Conservation (phyloP, 805 yeast species). For the Starmerella ratchasimensis region DNA sequence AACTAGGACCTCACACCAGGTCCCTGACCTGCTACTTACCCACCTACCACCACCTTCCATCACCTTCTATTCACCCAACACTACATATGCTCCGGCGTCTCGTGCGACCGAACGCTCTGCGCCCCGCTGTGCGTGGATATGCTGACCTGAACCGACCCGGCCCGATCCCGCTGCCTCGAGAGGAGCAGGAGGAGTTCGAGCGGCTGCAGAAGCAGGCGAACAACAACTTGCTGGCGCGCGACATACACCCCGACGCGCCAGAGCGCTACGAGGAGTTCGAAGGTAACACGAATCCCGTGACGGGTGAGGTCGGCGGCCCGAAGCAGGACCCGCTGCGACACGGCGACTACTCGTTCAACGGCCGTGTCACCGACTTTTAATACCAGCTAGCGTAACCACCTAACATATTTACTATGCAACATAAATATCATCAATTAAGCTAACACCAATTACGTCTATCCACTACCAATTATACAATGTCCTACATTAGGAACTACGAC, state of each 20-base stretch:
- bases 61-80: too few relatives aligned
- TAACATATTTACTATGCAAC: neutral
- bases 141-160: constrained; percentile 26
- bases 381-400: neutral
- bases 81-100: too few relatives aligned
- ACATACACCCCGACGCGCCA: constrained; percentile 40
- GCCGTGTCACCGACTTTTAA: constrained; percentile 88
- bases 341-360: constrained; percentile 90
- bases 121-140: constrained; percentile 4
- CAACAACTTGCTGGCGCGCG: constrained; percentile 38
- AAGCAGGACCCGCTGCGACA: constrained; percentile 90
- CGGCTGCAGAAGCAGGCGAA: constrained; percentile 64
- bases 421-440: neutral
- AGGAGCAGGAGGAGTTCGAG: constrained; percentile 87
- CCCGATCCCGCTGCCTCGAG: constrained; percentile 66
- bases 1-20: too few relatives aligned
- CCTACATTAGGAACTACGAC: neutral
- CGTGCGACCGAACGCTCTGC: too few relatives aligned
- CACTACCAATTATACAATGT: neutral
- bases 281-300: constrained; percentile 80
- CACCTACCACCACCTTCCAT: too few relatives aligned
- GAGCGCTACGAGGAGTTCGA: constrained; percentile 87
- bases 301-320: constrained; percentile 96
- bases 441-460: neutral
- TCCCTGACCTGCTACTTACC: too few relatives aligned